Evolutionary conservation across 1,284 basidiomycete genomes (phyloP).

Genomic region (Takashimella tepidaria): DNA sequence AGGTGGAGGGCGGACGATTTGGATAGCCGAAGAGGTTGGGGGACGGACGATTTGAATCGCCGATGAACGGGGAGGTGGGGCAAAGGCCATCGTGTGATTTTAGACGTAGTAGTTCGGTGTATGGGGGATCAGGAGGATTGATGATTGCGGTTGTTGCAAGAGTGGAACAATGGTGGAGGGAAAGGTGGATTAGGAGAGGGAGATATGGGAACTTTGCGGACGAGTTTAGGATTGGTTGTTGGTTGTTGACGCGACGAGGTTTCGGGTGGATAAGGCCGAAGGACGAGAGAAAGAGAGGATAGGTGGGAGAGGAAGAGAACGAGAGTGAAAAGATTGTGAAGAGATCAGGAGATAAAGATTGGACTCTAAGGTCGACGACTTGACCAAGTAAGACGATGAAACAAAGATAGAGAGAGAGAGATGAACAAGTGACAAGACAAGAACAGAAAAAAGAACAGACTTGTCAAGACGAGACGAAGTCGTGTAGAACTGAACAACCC

Average conservation of each 20-base stretch:
- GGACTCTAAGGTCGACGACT: too few species aligned
- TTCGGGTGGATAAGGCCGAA: too few species aligned
- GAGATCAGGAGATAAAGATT: background rate
- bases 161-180: background rate
- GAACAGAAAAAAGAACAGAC: background rate
- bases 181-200: background rate
- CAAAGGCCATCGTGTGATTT: conserved; percentile 13
- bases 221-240: too few species aligned
- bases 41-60: conserved; percentile 59
- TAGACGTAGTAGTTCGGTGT: background rate
- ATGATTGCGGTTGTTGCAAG: background rate
- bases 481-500: too few species aligned
- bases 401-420: background rate
- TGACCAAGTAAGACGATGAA: background rate
- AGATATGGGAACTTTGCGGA: too few species aligned
- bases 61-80: conserved; percentile 44
- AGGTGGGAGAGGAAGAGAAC: background rate
- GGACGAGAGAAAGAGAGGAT: too few species aligned
- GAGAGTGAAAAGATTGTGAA: conserved; percentile 1
- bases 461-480: background rate
- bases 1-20: conserved; percentile 2
- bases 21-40: conserved; percentile 30
- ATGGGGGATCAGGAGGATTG: conserved; percentile 1
- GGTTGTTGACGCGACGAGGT: too few species aligned
- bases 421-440: background rate